A percentile compares a stretch with the other conserved stretches of the same genome.
phyloP scores from a whole-genome alignment of 352 stramenopile species.

The Phytophthora quininea region DNA sequence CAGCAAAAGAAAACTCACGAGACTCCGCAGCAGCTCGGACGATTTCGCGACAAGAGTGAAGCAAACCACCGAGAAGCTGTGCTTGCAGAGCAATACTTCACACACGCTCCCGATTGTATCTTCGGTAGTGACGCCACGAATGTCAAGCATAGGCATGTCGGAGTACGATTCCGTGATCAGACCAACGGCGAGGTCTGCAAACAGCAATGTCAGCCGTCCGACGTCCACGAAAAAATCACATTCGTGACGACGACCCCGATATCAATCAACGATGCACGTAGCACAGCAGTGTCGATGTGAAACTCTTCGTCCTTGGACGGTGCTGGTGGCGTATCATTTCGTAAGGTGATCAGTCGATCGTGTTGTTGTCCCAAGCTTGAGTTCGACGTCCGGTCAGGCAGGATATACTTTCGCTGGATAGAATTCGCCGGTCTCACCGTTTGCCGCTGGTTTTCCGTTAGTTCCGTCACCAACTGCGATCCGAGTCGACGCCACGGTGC shows the following conservation, averaged over 20 bases:
- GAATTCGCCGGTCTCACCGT: constrained; percentile 19
- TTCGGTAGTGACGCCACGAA: constrained; percentile 54
- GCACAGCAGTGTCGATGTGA: constrained; percentile 39
- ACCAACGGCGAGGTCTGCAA: constrained; percentile 40
- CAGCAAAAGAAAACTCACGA: constrained; percentile 50
- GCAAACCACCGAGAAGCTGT: constrained; percentile 47
- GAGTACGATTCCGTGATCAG: constrained; percentile 72
- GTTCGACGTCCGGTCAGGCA: constrained; percentile 34
- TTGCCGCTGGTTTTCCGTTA: constrained; percentile 41
- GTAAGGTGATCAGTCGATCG: constrained; percentile 14
- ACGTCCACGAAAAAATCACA: constrained; percentile 42
- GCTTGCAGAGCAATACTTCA: constrained; percentile 50
- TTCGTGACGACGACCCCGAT: constrained; percentile 29
- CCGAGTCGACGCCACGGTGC: constrained; percentile 38
- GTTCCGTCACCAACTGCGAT: constrained; percentile 34
- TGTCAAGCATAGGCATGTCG: constrained; percentile 56
- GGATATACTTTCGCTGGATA: constrained; percentile 32
- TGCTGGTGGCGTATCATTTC: not conserved
- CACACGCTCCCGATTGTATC: constrained; percentile 52
- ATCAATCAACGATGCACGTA: constrained; percentile 38
- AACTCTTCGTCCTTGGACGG: constrained; percentile 24
- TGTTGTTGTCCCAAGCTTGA: constrained; percentile 30
- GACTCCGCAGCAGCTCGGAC: constrained; percentile 35
- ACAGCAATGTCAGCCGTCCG: constrained; percentile 30
- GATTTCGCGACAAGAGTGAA: constrained; percentile 47